These are phyloP conservation scores for Raffaelea arxii DNA, from an alignment of 2,329 filamentous ascomycete genomes.

Conservation along the genomic window DNA sequence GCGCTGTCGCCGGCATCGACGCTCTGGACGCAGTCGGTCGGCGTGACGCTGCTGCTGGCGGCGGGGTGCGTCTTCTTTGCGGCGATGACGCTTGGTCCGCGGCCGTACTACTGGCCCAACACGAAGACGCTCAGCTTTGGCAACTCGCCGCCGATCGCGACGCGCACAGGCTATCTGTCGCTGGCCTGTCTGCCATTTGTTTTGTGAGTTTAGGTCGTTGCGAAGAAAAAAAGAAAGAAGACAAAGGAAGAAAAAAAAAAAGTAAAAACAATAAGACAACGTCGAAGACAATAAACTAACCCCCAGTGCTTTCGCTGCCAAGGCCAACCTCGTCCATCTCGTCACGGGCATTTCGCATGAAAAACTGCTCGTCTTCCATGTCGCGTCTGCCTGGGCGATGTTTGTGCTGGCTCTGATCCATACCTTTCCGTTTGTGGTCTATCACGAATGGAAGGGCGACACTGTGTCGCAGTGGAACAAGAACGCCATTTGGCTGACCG, in stretches of 20 bases:
- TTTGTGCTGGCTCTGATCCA: constrained; percentile 46
- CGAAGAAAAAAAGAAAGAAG: constrained; percentile 14
- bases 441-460: constrained; percentile 35
- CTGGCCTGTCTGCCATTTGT: constrained; percentile 30
- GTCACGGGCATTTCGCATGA: constrained; percentile 48
- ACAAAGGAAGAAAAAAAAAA: too few relatives aligned
- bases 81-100: constrained; percentile 40
- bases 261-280: too few relatives aligned
- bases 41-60: too few relatives aligned
- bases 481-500: constrained; percentile 42
- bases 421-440: constrained; percentile 50
- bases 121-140: constrained; percentile 29
- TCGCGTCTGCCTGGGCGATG: constrained; percentile 45
- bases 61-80: constrained; percentile 1
- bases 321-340: constrained; percentile 44
- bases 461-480: constrained; percentile 36
- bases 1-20: neutral
- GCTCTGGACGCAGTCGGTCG: neutral
- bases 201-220: constrained; percentile 12
- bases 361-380: constrained; percentile 45
- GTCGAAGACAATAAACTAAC: neutral
- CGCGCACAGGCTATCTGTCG: constrained; percentile 41
- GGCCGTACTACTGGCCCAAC: constrained; percentile 47
- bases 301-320: constrained; percentile 28
- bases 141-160: constrained; percentile 42